These are phyloP conservation scores for Leptodontidium sp. DNA, from an alignment of 2,329 filamentous ascomycete genomes.

Conservation along the genomic window DNA sequence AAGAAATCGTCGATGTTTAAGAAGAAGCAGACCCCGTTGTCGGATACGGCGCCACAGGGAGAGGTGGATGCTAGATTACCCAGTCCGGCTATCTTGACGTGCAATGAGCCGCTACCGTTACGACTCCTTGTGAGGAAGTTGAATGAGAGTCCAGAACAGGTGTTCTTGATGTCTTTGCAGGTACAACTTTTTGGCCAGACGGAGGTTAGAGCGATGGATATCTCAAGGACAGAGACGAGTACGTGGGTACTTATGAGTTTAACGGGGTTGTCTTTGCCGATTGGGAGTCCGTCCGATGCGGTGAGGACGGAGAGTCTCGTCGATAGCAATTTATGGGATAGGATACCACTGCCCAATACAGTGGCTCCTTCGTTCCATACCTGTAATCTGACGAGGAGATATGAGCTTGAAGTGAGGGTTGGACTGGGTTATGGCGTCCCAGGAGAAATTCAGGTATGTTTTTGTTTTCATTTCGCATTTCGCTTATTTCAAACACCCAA, in stretches of 20 bases:
- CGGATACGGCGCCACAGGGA: conserved; percentile 69
- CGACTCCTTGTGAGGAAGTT: conserved; percentile 82
- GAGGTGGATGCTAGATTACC: conserved; percentile 83
- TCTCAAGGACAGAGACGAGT: conserved; percentile 72
- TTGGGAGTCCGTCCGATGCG: conserved; percentile 67
- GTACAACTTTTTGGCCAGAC: conserved; percentile 85
- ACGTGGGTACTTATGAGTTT: conserved; percentile 80
- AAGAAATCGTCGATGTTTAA: conserved; percentile 44
- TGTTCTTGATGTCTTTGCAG: conserved; percentile 82
- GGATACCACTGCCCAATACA: conserved; percentile 78
- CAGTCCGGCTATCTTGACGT: conserved; percentile 86
- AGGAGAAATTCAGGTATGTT: conserved; percentile 49
- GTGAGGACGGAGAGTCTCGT: conserved; percentile 74
- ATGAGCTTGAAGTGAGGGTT: conserved; percentile 84
- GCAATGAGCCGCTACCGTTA: conserved; percentile 84
- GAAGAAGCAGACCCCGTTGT: conserved; percentile 41
- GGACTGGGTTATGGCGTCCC: conserved; percentile 78
- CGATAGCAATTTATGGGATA: conserved; percentile 76
- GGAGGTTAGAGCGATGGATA: conserved; percentile 78
- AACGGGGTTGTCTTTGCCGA: conserved; percentile 74
- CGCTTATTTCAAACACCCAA: too few species aligned
- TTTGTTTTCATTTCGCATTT: too few species aligned
- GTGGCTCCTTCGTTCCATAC: conserved; percentile 87
- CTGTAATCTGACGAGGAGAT: conserved; percentile 84
- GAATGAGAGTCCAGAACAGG: conserved; percentile 70